These are phyloP conservation scores for Rhynchospora tenuis DNA, from an alignment of 176 grass and related monocot genomes.

Conservation along the genomic window DNA sequence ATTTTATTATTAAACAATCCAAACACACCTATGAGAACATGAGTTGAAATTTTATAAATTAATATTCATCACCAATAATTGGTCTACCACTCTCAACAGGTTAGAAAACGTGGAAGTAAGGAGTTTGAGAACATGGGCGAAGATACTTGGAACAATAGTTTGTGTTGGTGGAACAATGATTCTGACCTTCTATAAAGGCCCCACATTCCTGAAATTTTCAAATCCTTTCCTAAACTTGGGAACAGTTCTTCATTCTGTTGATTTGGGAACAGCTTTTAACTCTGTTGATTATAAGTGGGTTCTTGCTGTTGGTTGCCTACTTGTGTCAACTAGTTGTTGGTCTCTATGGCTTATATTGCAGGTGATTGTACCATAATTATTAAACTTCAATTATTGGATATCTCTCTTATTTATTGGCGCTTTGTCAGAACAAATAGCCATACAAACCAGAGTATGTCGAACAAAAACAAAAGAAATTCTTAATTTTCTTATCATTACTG, in stretches of 20 bases:
- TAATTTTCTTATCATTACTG: too few relatives aligned
- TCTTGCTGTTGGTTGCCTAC: not conserved
- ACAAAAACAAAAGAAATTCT: too few relatives aligned
- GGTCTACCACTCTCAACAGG: not conserved
- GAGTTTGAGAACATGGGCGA: conserved; percentile 26
- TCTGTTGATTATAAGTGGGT: not conserved
- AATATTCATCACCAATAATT: not conserved
- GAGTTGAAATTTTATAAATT: too few relatives aligned
- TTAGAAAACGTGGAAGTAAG: conserved; percentile 11
- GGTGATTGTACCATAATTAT: not conserved
- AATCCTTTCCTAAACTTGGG: not conserved
- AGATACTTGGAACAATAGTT: conserved; percentile 22
- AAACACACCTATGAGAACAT: too few relatives aligned
- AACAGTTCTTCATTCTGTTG: not conserved
- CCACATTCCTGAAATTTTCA: not conserved
- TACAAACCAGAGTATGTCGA: too few relatives aligned
- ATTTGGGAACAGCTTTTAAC: not conserved
- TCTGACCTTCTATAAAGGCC: conserved; percentile 26
- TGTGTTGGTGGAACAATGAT: conserved; percentile 25
- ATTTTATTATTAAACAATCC: too few relatives aligned
- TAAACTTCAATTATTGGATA: not conserved
- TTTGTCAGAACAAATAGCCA: too few relatives aligned
- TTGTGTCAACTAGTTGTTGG: conserved; percentile 17
- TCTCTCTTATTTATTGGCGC: too few relatives aligned
- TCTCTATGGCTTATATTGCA: conserved; percentile 31